Base-by-base conservation (phyloP, 2,329 filamentous ascomycete species). In the Endoconidiophora laricicola region DNA sequence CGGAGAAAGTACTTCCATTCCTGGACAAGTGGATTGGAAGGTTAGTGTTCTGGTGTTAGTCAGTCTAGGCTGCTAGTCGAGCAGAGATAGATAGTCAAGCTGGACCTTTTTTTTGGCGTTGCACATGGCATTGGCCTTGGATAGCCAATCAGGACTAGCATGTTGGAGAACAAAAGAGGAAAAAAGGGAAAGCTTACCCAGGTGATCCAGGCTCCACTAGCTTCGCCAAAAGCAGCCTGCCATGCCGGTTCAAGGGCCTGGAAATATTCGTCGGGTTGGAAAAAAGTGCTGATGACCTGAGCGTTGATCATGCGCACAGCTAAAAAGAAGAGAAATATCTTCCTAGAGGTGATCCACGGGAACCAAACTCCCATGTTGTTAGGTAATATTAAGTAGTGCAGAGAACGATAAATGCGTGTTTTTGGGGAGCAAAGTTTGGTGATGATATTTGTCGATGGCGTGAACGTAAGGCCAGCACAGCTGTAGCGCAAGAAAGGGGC, bases 261-360 rank as follows among this genome's bases (percentile, higher is more conserved):
- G 60, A 91, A 98, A 69, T 86, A 96, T 65, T 98, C 91, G 68
- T 98, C 91, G 24, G 91, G 91, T 65, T 98, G 91, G 67, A 98
- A 98, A 64, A 95, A 98, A 18, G 91, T 96, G 56, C 76, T 71
- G 52, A 93, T 70, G 55, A 72, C 78, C 58, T 91, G 71, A 29
- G 86, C 80, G 66, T 94, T 94, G 62, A 84, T 63, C 56, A 90
- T 72, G 49, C 91, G 85, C 55, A 94, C 74, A 39, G 76, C 70
- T 56, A 95, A 58, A 49, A 77, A 64, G 53, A 59, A 54, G 44
- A 64, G 54, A 48, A 65, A 62, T 39, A 58, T 52, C 24, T 29
- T 26, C 47, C 29, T 44, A 6, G 46, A 42, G 12, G 37, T 48
- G 33, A 46, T 24, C 29, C 29, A 33, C 12, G 29, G 29, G n/a